A percentile compares a stretch with the other conserved stretches of the same genome.
Evolutionary conservation across 768 basidiomycete genomes (phyloP).

Genomic region (Boletus rubescentipes): DNA sequence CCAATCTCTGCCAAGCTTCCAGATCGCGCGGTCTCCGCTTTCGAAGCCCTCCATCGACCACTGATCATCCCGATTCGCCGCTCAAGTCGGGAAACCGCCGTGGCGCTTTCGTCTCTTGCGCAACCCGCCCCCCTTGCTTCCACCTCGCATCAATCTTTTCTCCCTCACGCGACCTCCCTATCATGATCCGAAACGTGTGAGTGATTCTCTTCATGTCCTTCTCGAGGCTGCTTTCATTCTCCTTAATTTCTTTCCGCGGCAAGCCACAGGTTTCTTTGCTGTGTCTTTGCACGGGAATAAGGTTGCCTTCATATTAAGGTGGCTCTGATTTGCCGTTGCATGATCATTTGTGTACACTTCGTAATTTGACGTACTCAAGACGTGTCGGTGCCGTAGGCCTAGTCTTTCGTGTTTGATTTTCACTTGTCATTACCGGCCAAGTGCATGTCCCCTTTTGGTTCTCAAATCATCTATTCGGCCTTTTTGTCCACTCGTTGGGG

Average conservation of each 20-base stretch:
- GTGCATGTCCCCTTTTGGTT: constrained; percentile 2
- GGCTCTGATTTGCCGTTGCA: constrained; percentile 20
- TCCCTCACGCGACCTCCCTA: neutral
- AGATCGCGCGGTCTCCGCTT: constrained; percentile 28
- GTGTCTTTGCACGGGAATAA: constrained; percentile 20
- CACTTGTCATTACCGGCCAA: constrained; percentile 22
- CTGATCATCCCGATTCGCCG: constrained; percentile 23
- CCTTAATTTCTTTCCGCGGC: constrained; percentile 6
- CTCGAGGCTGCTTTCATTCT: constrained; percentile 5
- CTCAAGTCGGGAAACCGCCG: constrained; percentile 9
- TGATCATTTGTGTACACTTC: constrained; percentile 10
- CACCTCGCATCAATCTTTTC: neutral
- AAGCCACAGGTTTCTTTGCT: constrained; percentile 6
- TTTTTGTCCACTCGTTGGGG: neutral
- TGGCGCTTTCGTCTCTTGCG: neutral
- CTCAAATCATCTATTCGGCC: constrained; percentile 7
- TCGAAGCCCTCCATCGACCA: constrained; percentile 3
- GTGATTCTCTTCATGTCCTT: constrained; percentile 7
- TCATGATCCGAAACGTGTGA: constrained; percentile 21
- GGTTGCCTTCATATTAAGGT: constrained; percentile 23
- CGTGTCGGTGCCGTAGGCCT: constrained; percentile 24
- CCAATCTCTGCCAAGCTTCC: constrained; percentile 16
- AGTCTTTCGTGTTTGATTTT: constrained; percentile 21
- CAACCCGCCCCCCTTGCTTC: neutral
- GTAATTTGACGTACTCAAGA: constrained; percentile 28